A percentile compares a stretch with the other conserved stretches of the same genome.
These are phyloP conservation scores for Colletotrichum sp. DNA, from an alignment of 2,329 filamentous ascomycete genomes.

Conservation along the genomic window DNA sequence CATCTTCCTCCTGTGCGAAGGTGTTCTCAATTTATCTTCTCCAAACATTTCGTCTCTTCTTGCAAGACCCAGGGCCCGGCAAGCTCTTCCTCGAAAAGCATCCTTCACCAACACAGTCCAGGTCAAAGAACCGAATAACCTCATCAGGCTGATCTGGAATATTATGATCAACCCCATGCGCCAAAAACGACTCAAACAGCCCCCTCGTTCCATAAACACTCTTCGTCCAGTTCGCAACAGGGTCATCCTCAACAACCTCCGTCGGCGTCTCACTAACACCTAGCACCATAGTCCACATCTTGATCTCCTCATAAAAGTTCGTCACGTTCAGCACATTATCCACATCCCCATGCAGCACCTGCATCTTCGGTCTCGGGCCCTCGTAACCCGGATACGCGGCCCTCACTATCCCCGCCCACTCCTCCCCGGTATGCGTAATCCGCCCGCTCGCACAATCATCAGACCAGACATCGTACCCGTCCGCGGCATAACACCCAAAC, in stretches of 20 bases:
- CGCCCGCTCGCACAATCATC: constrained; percentile 55
- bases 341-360: constrained; percentile 60
- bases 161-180: constrained; percentile 18
- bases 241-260: not conserved
- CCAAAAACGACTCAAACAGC: constrained; percentile 23
- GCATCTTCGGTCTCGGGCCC: constrained; percentile 58
- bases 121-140: constrained; percentile 24
- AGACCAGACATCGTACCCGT: constrained; percentile 52
- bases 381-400: constrained; percentile 55
- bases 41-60: not conserved
- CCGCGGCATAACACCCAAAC: constrained; percentile 54
- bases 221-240: constrained; percentile 22
- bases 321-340: constrained; percentile 56
- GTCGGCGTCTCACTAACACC: constrained; percentile 6
- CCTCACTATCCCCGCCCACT: constrained; percentile 39
- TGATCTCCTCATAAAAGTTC: constrained; percentile 60
- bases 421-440: constrained; percentile 35
- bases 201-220: constrained; percentile 18
- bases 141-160: constrained; percentile 22
- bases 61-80: not conserved
- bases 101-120: constrained; percentile 14
- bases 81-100: constrained; percentile 24
- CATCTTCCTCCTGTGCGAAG: no score
- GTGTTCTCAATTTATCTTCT: not conserved
- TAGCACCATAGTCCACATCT: constrained; percentile 53